Conservation (phyloP, 495 filamentous ascomycete genomes). For the Hypoxylon lienhwacheense region DNA sequence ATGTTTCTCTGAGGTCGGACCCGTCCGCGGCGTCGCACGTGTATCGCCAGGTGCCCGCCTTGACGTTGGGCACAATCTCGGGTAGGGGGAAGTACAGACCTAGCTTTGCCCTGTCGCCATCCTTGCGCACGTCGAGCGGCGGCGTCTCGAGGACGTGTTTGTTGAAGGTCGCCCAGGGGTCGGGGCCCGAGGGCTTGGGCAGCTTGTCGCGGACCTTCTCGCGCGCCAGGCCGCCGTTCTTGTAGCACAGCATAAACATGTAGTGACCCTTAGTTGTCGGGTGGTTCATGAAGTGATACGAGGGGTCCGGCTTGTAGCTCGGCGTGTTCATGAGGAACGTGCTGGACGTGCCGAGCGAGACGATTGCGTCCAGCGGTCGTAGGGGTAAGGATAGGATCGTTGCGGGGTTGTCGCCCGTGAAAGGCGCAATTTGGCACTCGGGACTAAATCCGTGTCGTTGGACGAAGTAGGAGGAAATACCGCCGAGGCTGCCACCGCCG, state of each 20-base stretch:
- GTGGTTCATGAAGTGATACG: conserved; percentile 89
- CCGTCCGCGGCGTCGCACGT: conserved; percentile 58
- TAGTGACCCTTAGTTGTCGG: conserved; percentile 78
- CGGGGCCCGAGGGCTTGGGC: conserved; percentile 44
- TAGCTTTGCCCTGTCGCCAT: conserved; percentile 68
- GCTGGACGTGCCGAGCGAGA: conserved; percentile 91
- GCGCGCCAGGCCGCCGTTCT: conserved; percentile 92
- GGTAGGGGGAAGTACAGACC: conserved; percentile 92
- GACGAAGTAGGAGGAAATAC: conserved; percentile 73
- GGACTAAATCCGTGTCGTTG: conserved; percentile 73
- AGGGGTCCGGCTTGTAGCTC: conserved; percentile 81
- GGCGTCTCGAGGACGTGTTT: conserved; percentile 61
- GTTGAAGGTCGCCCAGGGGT: conserved; percentile 81
- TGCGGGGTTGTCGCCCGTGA: conserved; percentile 94
- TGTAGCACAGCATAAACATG: conserved; percentile 99
- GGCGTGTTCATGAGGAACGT: conserved; percentile 97
- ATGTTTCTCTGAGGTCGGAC: conserved; percentile 49
- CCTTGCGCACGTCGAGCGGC: conserved; percentile 61
- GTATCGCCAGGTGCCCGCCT: conserved; percentile 81
- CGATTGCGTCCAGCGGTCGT: conserved; percentile 84
- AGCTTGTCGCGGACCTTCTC: conserved; percentile 79
- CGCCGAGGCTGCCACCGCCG: conserved; percentile 76
- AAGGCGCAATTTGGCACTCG: conserved; percentile 75
- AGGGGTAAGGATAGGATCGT: conserved; percentile 91
- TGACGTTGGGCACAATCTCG: conserved; percentile 92